Evolutionary conservation across 2,329 filamentous ascomycete species (phyloP).

Genomic region (Diaporthe vexans): DNA sequence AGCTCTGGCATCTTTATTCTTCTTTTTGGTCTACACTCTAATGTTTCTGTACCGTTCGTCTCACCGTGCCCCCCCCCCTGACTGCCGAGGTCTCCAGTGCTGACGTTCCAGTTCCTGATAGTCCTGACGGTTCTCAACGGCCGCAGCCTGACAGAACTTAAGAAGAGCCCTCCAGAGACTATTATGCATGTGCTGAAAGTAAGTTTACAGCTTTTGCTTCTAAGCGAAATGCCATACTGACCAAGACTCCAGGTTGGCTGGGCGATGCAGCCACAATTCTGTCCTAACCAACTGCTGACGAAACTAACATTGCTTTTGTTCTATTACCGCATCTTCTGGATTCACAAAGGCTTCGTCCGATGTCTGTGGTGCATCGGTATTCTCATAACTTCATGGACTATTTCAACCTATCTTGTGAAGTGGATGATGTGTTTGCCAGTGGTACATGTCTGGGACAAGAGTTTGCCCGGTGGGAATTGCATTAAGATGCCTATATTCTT

Average conservation of each 20-base stretch:
- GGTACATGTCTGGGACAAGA: background rate
- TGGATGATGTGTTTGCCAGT: conserved; percentile 3
- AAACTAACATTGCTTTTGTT: background rate
- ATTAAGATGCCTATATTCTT: background rate
- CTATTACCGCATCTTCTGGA: background rate
- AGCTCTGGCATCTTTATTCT: background rate
- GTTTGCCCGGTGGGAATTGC: background rate
- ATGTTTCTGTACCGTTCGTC: background rate
- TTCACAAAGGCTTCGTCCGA: background rate
- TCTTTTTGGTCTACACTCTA: background rate
- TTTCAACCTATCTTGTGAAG: background rate
- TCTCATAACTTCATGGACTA: background rate
- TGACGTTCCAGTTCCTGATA: background rate
- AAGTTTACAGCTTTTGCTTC: background rate
- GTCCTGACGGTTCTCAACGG: background rate
- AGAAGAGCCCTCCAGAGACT: background rate
- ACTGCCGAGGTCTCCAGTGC: background rate
- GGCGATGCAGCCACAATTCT: background rate
- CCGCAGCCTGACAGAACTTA: background rate
- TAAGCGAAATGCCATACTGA: background rate
- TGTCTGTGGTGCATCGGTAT: background rate
- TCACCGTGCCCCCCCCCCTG: background rate
- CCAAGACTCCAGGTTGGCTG: background rate
- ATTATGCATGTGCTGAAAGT: background rate
- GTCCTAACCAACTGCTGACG: background rate